phyloP scores from a whole-genome alignment of 208 protist genomes.

The Naegleria lovaniensis region DNA sequence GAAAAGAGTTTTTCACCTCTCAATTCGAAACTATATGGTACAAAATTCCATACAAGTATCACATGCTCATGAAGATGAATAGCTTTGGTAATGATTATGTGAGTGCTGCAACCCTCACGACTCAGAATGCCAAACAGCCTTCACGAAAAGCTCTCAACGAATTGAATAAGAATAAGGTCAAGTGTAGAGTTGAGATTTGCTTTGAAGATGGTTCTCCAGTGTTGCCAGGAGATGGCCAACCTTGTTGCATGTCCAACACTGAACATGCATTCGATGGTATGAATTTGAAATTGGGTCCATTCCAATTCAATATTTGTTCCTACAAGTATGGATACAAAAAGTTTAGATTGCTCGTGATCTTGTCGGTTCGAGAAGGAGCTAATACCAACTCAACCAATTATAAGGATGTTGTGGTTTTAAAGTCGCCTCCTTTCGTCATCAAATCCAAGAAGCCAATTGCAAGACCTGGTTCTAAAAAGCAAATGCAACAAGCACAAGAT shows the following conservation, averaged over 20 bases:
- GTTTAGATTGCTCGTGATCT: neutral
- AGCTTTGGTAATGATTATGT: neutral
- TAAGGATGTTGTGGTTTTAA: neutral
- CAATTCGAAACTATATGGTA: neutral
- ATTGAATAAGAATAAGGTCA: neutral
- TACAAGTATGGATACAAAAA: slow-evolving; percentile 6
- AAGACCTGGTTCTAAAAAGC: slow-evolving; percentile 8
- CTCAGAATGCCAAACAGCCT: neutral
- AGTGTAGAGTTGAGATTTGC: neutral
- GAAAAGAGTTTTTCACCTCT: slow-evolving; percentile 4
- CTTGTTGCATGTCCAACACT: neutral
- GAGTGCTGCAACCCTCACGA: neutral
- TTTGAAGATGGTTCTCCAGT: neutral
- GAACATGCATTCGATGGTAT: neutral
- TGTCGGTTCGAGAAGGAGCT: neutral
- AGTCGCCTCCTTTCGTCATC: neutral
- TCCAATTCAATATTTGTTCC: slow-evolving; percentile 24
- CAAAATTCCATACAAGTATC: slow-evolving; percentile 21
- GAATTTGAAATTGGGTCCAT: neutral
- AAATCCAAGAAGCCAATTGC: slow-evolving; percentile 10
- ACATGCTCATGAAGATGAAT: neutral
- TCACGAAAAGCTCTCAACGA: neutral
- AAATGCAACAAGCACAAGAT: neutral
- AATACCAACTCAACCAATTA: neutral
- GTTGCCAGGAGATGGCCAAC: neutral